Conservation (phyloP, 306 rosid species). For the Inga leiocalycina region DNA sequence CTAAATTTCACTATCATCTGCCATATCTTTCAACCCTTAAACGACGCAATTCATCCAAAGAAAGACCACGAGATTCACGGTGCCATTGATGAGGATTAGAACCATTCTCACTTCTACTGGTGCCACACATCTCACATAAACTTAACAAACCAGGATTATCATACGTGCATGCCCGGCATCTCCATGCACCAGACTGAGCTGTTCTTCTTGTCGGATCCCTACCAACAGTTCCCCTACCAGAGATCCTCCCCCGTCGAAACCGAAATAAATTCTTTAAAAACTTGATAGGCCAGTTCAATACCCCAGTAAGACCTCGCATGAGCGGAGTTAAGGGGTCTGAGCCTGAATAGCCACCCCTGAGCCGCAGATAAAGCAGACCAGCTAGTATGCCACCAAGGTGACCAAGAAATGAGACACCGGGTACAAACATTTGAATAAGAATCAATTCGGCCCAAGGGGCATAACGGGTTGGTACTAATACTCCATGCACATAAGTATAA, state of each 20-base stretch:
- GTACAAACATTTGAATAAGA: constrained; percentile 73
- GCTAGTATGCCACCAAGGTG: constrained; percentile 92
- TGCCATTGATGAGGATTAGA: constrained; percentile 26
- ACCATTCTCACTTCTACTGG: constrained; percentile 39
- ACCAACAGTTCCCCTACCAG: constrained; percentile 69
- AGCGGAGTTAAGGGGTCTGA: constrained; percentile 49
- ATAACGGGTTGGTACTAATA: constrained; percentile 63
- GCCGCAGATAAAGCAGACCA: constrained; percentile 61
- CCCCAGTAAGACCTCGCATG: constrained; percentile 46
- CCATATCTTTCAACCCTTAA: constrained; percentile 73
- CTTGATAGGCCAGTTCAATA: constrained; percentile 59
- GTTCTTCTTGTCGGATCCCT: constrained; percentile 37
- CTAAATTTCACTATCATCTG: constrained; percentile 25
- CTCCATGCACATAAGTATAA: constrained; percentile 57
- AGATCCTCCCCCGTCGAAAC: constrained; percentile 41
- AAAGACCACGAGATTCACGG: constrained; percentile 30
- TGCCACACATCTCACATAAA: constrained; percentile 82
- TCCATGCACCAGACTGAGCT: constrained; percentile 52
- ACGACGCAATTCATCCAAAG: constrained; percentile 66
- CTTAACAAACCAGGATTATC: constrained; percentile 58
- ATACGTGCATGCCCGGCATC: constrained; percentile 71
- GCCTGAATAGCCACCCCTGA: constrained; percentile 56
- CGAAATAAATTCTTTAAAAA: constrained; percentile 34
- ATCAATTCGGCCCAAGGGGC: constrained; percentile 89
- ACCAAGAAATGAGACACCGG: constrained; percentile 83